These are phyloP conservation scores for Roridomyces roridus DNA, from an alignment of 768 basidiomycete species.

Conservation along the genomic window DNA sequence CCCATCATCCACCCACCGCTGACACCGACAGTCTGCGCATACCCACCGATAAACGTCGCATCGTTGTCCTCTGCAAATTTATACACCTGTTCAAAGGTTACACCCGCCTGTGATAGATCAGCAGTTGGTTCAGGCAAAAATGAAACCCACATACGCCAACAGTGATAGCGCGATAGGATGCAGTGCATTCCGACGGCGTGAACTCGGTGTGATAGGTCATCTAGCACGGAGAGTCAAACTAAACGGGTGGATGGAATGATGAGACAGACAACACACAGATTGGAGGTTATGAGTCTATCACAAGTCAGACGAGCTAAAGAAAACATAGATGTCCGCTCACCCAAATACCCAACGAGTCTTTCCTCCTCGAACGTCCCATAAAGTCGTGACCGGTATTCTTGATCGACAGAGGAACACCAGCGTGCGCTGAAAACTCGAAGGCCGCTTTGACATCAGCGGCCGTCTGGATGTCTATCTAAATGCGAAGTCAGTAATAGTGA, in stretches of 20 bases:
- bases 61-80: conserved; percentile 25
- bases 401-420: conserved; percentile 28
- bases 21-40: conserved; percentile 34
- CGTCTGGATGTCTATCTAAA: conserved; percentile 29
- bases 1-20: conserved; percentile 41
- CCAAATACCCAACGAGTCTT: conserved; percentile 30
- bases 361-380: conserved; percentile 29
- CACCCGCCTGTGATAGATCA: conserved; percentile 16
- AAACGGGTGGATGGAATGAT: not conserved
- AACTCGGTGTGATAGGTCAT: conserved; percentile 4
- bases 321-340: conserved; percentile 15
- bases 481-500: not conserved
- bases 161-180: conserved; percentile 9
- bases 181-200: not conserved
- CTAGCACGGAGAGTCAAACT: not conserved
- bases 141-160: conserved; percentile 3
- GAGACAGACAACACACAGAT: not conserved
- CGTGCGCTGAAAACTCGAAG: conserved; percentile 25
- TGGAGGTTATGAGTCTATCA: conserved; percentile 20
- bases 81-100: conserved; percentile 19
- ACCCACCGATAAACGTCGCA: conserved; percentile 23
- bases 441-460: conserved; percentile 28
- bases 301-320: not conserved
- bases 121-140: not conserved
- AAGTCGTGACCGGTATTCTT: conserved; percentile 38